Evolutionary conservation across 2,329 filamentous ascomycete species (phyloP), one percentile per base, ranked within the genome.

Genomic region (Claviceps spartinae): DNA sequence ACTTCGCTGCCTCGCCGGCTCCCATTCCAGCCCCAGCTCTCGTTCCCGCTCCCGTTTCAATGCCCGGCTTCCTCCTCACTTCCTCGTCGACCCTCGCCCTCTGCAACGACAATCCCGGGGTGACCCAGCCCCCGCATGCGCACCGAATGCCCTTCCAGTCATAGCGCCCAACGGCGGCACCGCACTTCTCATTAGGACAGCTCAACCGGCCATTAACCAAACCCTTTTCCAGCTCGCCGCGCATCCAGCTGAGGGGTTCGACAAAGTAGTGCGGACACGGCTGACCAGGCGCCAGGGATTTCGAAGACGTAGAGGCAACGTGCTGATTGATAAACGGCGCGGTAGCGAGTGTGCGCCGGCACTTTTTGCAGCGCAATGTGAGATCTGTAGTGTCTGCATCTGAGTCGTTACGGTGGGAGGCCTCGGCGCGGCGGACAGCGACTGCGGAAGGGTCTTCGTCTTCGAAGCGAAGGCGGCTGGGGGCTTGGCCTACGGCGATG

Each of bases 71-170:
- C 56, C 59, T 61, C 44, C 65, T 61, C 37, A 62, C 59, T 26
- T 72, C 67, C 62, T 94, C 84, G 65, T 97, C 93, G 40, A 96
- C 84, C 59, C 83, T 83, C 50, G 85, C 83, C 66, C 83, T 86
- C 51, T 88, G 84, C 55, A 97, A 73, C 55, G 86, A 91, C 65
- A 98, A 93, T 1, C 86, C 90, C 8, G 93, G 91, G 49, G 89
- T 86, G 22, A 96, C 77, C 91, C 93, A 97, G 56, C 84, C 81
- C 40, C 85, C 82, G 67, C 93, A 98, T 63, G 82, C 93, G 70
- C 93, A 98, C 65, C 82, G 83, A 76, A 96, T 85, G 14, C 93
- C 93, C 65, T 94, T 88, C 93, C 93, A 98, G 50, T 91, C 86
- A 64, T 96, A 98, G 60, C 93, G 86, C 41, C 93, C 93, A 47